Base-by-base conservation (phyloP, 257 asterid species). In the Lavandula angustifolia region DNA sequence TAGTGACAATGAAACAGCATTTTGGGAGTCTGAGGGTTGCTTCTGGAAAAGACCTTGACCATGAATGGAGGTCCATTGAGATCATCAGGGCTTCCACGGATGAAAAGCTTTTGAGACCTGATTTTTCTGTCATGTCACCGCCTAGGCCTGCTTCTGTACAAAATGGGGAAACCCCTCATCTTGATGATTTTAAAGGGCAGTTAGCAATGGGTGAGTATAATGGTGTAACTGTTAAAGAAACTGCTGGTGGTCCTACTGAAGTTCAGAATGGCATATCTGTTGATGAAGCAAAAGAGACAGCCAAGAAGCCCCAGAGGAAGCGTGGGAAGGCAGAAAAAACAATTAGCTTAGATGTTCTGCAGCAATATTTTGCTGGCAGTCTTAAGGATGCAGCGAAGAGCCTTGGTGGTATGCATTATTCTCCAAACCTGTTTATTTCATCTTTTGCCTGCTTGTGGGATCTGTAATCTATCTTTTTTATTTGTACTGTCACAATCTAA, bases 331-430 rank as follows among this genome's bases (percentile, higher is more conserved):
- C 95, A 0, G 95, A 91, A 83, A 88, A 86, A 81, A 84, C 91
- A 9, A 91, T 91, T 47, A 91, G 95, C 77, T 82, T 91, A 67
- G 95, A 88, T 49, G 96, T 88, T 72, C 84, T 91, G 73, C 94
- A 91, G 69, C 98, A 88, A 65, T 83, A 88, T 75, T 91, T 91
- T 71, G 79, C 94, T 27, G 95, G 98, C 71, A 88, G 96, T 64
- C 95, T 91, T 3, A 88, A 86, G 84, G 95, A 88, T 76, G 96
- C 96, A 46, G 98, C 98, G 0, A 86, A 82, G 82, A 88, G 90
- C 70, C 96, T 91, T 68, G 96, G 98, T 34, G 98, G 98, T 91
- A 79, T 64, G 86, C 58, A 22, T 22, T 22, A 22, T 22, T 65
- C 62, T 67, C 58, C 14, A 2, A 29, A 52, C 54, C 41, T 22